Conservation (phyloP, 202 grass and related monocot species). For the Sporobolus alterniflorus region DNA sequence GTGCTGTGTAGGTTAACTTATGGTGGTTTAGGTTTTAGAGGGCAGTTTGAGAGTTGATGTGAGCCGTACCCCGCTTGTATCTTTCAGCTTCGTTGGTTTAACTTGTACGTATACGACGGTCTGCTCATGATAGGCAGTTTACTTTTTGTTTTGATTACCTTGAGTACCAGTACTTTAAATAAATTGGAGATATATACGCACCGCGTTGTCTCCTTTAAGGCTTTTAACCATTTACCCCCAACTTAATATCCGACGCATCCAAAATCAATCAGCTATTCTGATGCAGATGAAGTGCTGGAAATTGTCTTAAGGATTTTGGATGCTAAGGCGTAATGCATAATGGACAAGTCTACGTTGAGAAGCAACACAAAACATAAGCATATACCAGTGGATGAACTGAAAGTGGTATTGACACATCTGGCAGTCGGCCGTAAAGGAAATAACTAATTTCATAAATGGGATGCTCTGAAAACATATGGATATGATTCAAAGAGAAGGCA, state of each 20-base stretch:
- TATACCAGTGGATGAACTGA: too few species aligned
- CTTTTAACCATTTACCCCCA: neutral
- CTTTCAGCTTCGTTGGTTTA: conserved; percentile 9
- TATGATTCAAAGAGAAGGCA: neutral
- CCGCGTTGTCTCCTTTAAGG: neutral
- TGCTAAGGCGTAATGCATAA: neutral
- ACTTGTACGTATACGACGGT: neutral
- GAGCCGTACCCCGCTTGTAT: neutral
- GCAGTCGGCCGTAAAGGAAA: neutral
- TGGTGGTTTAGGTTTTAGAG: conserved; percentile 7
- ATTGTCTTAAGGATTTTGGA: neutral
- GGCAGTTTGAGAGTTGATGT: neutral
- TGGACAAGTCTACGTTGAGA: neutral
- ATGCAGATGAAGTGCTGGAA: neutral
- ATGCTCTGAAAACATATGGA: neutral
- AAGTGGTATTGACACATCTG: neutral
- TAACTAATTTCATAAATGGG: neutral
- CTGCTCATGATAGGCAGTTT: neutral
- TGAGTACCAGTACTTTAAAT: neutral
- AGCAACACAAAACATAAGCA: conserved; percentile 4
- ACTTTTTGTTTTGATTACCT: neutral
- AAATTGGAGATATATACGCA: neutral
- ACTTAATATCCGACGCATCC: too few species aligned
- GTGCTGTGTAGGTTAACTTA: neutral
- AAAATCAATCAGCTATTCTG: neutral